Conservation (phyloP, 2,329 filamentous ascomycete species). For the Escovopsis sp. region DNA sequence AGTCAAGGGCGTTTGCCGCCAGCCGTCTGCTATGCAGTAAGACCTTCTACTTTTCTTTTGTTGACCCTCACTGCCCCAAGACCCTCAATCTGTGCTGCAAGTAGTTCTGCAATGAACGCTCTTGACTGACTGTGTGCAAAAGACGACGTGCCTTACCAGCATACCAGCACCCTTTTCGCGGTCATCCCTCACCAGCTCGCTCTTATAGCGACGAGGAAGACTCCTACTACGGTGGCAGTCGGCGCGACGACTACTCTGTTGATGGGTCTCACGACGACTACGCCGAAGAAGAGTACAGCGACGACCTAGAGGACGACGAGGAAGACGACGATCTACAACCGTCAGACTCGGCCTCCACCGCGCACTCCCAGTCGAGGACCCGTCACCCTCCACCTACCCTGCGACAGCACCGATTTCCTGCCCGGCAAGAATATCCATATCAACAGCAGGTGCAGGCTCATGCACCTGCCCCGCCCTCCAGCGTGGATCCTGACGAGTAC, state of each 20-base stretch:
- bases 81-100: slow-evolving; percentile 1
- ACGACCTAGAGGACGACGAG: slow-evolving; percentile 22
- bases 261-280: slow-evolving; percentile 14
- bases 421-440: slow-evolving; percentile 21
- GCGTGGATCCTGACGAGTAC: slow-evolving; percentile 47
- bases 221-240: slow-evolving; percentile 13
- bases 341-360: slow-evolving; percentile 42
- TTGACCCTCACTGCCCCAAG: neutral
- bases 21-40: slow-evolving; percentile 30
- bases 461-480: slow-evolving; percentile 40
- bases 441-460: slow-evolving; percentile 20
- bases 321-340: slow-evolving; percentile 38
- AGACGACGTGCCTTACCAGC: slow-evolving; percentile 14
- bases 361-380: slow-evolving; percentile 14
- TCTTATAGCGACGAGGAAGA: slow-evolving; percentile 25
- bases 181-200: slow-evolving; percentile 17
- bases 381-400: slow-evolving; percentile 12
- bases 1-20: slow-evolving; percentile 26
- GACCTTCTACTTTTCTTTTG: slow-evolving; percentile 6
- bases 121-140: slow-evolving; percentile 13
- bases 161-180: slow-evolving; percentile 9
- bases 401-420: slow-evolving; percentile 18
- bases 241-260: slow-evolving; percentile 9
- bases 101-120: slow-evolving; percentile 8
- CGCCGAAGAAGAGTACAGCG: slow-evolving; percentile 24